A percentile compares a stretch with the other conserved stretches of the same genome.
Evolutionary conservation across 192 early-diverging fungal genomes (phyloP).

Genomic region (Backusella parvicylindrica): DNA sequence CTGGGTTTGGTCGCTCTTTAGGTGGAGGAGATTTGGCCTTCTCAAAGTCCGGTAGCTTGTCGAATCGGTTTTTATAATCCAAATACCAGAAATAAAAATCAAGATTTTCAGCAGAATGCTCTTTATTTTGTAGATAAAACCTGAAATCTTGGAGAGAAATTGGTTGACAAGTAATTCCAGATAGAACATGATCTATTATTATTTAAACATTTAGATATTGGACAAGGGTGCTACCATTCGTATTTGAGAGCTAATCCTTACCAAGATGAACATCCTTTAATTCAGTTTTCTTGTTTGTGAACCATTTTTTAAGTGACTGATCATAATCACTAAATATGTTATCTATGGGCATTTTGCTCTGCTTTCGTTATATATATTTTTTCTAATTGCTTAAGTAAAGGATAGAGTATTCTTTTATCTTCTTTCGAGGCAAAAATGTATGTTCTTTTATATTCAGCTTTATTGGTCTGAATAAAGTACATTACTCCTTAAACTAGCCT

Average conservation of each 20-base stretch:
- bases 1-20: conserved; percentile 4
- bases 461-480: background rate
- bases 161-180: conserved; percentile 19
- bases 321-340: conserved; percentile 6
- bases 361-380: background rate
- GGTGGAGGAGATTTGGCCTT: conserved; percentile 14
- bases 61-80: conserved; percentile 16
- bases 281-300: conserved; percentile 4
- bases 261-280: conserved; percentile 16
- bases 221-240: no score
- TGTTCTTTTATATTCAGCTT: background rate
- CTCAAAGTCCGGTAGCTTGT: background rate
- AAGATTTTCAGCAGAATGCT: conserved; percentile 28
- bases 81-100: conserved; percentile 27
- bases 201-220: background rate
- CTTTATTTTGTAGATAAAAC: conserved; percentile 18
- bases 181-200: conserved; percentile 13
- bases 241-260: background rate
- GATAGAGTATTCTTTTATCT: background rate
- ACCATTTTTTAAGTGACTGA: background rate
- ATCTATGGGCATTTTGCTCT: background rate
- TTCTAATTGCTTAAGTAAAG: background rate
- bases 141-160: conserved; percentile 27
- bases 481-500: background rate
- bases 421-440: background rate